Evolutionary conservation across 2,329 filamentous ascomycete species (phyloP), one percentile per base, ranked within the genome.

Genomic region (Colletotrichum siamense): DNA sequence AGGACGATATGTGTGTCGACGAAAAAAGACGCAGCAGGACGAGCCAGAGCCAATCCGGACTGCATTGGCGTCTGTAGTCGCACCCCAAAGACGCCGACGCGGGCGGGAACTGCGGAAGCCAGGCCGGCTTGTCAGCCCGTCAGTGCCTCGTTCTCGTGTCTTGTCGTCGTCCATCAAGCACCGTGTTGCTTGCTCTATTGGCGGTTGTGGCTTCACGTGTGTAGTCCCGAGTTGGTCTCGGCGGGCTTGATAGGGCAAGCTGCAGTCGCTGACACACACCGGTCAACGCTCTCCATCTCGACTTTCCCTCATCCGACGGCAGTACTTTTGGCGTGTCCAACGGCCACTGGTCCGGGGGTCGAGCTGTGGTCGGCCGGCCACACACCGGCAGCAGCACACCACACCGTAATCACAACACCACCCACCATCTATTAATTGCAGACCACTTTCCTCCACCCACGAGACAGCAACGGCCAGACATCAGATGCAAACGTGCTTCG

Each of bases 241-340:
- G 55, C 59, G 24, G 66, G 52, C 49, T 26, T 66, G 22, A 63
- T 66, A 32, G 66, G 66, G 62, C 52, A 69, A 49, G 44, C 52
- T 55, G 72, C 72, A 49, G 26, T 61, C 22, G 55, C 63, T 62
- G 73, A 72, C 73, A 72, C 69, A 32, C 62, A 72, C 69, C 64
- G 69, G 69, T 26, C 69, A 9, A 67, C 30, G 24, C n/a, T 63
- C 62, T 72, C 62, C 68, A 32, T 69, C 30, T 32, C 39, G 49
- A 52, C 28, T 15, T 73, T 32, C 24, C 67, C 62, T 55, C 49
- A 66, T 66, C 72, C 57, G 28, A 22, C 62, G 68, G 55, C 30
- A 67, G 36, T 34, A 36, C n/a, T 64, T 69, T 69, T 44, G 64
- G 69, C 70, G 64, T 73, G 73, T 73, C 59, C 69, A 32, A 59